Conservation (phyloP, 495 filamentous ascomycete species). For the Coniosporium apollinis region DNA sequence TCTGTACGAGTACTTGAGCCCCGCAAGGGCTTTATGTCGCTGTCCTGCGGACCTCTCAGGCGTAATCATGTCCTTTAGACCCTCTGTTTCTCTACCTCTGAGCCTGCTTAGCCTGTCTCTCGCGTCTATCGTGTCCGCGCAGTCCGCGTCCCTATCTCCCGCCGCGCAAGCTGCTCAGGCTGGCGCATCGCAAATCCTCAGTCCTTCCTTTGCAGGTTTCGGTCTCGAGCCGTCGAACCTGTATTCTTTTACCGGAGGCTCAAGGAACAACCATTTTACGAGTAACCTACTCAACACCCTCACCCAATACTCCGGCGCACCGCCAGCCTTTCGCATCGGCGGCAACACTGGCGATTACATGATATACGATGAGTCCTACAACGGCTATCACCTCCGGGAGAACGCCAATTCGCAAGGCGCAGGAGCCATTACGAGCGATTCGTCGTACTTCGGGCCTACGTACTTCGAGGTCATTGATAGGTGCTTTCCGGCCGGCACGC, state of each 20-base stretch:
- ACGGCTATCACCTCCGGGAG: slow-evolving; percentile 10
- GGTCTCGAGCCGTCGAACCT: slow-evolving; percentile 27
- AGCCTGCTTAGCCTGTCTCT: neutral
- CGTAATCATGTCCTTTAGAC: no score
- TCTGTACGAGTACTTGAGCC: no score
- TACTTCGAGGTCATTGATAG: slow-evolving; percentile 23
- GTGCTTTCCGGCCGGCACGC: slow-evolving; percentile 21
- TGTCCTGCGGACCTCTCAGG: no score
- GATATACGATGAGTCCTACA: slow-evolving; percentile 14
- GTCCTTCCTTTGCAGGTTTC: slow-evolving; percentile 21
- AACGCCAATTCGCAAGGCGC: slow-evolving; percentile 13
- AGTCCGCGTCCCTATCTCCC: neutral
- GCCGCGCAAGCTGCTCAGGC: neutral
- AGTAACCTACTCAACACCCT: slow-evolving; percentile 23
- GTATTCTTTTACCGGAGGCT: slow-evolving; percentile 23
- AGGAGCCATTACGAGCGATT: slow-evolving; percentile 15
- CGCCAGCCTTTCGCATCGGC: slow-evolving; percentile 22
- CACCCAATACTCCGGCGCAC: slow-evolving; percentile 21
- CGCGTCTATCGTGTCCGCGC: neutral
- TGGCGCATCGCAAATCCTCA: slow-evolving; percentile 1
- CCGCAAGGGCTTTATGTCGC: no score
- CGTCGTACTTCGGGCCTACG: slow-evolving; percentile 18
- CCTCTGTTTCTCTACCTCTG: no score
- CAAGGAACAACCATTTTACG: slow-evolving; percentile 16
- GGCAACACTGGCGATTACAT: slow-evolving; percentile 27